Base-by-base conservation (phyloP, 805 yeast species). In the Candida methanosorbosa region DNA sequence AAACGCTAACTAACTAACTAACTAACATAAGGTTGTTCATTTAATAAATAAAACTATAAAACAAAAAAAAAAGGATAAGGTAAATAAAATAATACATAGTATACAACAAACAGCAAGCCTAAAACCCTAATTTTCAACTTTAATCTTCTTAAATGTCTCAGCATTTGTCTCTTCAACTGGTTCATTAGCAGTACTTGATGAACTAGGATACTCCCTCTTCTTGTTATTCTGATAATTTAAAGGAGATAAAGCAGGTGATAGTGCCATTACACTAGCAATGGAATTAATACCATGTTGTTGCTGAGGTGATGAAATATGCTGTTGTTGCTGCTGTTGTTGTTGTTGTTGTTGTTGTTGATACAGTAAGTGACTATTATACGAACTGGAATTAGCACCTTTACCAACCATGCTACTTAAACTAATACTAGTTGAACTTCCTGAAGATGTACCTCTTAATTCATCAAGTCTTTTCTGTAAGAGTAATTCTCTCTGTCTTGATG, bases 391-490 rank as follows among this genome's bases (percentile, higher is more conserved):
- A n/a, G n/a, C n/a, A n/a, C n/a, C n/a, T n/a, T n/a, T n/a, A n/a
- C n/a, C n/a, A n/a, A n/a, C n/a, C n/a, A n/a, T n/a, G n/a, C n/a
- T n/a, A n/a, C n/a, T n/a, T n/a, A n/a, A n/a, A n/a, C n/a, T n/a
- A n/a, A n/a, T n/a, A n/a, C n/a, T n/a, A n/a, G n/a, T n/a, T n/a
- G n/a, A n/a, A n/a, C n/a, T n/a, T n/a, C 23, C 9, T 8, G 27
- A 8, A 12, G 27, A 13, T 24, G 11, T 7, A 14, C 6, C 18
- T 26, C 12, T 46, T 31, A 56, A 39, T 38, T 70, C 76, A 38
- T 71, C 76, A 33, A 72, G 56, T 31, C 76, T 48, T 41, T 64
- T 66, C 41, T 66, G 61, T 61, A 71, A 59, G 13, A 72, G 56
- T 26, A 48, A 50, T 43, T 71, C 77, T 36, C 77, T 56, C 36